Base-by-base conservation (phyloP, 164 flowering plant species). In the Annona cherimola region DNA sequence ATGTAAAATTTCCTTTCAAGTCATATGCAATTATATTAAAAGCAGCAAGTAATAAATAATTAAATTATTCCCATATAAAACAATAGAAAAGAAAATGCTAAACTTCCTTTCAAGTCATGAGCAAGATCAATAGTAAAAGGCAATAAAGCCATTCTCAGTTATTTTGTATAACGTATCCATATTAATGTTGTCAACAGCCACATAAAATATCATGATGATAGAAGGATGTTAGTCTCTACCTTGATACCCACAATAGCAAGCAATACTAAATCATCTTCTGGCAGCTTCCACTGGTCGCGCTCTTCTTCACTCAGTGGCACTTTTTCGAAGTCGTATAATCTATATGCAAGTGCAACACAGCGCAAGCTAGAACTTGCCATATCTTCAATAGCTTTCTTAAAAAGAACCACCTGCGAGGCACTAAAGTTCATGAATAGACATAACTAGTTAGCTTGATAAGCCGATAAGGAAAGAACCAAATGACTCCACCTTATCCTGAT, bases 191-290 rank as follows among this genome's bases (percentile, higher is more conserved):
- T 39, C 20, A 9, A 62, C 42, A 62, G 14, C 64, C 26, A 6
- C 42, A 62, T 40, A 40, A 65, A 65, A 16, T 45, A 65, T 65
- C 43, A 35, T 20, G 39, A 65, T 14, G 42, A 5, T 14, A 41
- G 40, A 40, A 12, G 45, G 39, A 65, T 65, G 54, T 18, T 5
- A 43, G 9, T 11, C 9, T 2, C 26, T 84, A 92, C 99, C 97
- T 95, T 93, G 72, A 95, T 76, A 14, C 99, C 99, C 72, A 93
- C 86, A 76, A 95, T 91, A 42, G 94, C 96, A 61, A 95, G 77
- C 79, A 95, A 74, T 76, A 91, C 78, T 46, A 95, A 92, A 43
- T 91, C 87, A 80, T 82, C 90, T 59, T 88, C 96, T 7, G 99
- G 99, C 68, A 95, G 62, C 66, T 70, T 78, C 99, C 99, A 95